phyloP scores from a whole-genome alignment of 2,329 filamentous ascomycete species.

The Daldinia sp. region DNA sequence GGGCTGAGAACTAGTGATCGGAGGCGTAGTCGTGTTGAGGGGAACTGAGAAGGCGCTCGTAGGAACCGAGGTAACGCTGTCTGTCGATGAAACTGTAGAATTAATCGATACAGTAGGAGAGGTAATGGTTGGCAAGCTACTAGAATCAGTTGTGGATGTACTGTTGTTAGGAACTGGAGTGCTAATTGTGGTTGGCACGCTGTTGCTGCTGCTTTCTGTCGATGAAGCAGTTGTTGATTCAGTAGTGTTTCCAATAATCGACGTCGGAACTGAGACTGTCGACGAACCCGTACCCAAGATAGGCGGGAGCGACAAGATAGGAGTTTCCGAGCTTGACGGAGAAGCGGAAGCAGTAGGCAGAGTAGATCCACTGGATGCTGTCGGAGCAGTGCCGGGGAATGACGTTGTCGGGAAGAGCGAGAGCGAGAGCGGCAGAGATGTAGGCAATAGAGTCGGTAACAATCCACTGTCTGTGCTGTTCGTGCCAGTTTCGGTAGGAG shows the following conservation, averaged over 20 bases:
- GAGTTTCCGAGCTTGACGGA: conserved; percentile 22
- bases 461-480: conserved; percentile 18
- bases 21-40: conserved; percentile 26
- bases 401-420: conserved; percentile 19
- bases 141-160: conserved; percentile 21
- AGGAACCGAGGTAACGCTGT: conserved; percentile 17
- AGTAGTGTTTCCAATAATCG: conserved; percentile 34
- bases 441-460: conserved; percentile 24
- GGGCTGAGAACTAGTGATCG: conserved; percentile 29
- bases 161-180: conserved; percentile 25
- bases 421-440: conserved; percentile 7
- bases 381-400: conserved; percentile 34
- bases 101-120: conserved; percentile 25
- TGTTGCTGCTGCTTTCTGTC: conserved; percentile 27
- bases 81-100: conserved; percentile 20
- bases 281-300: conserved; percentile 23
- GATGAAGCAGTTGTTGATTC: conserved; percentile 26
- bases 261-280: conserved; percentile 8
- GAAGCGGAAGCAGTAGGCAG: neutral
- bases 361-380: conserved; percentile 1
- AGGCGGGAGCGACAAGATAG: conserved; percentile 26
- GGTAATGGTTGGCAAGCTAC: conserved; percentile 11
- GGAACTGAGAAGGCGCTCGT: conserved; percentile 27
- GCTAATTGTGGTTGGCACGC: conserved; percentile 10
- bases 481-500: conserved; percentile 10